Evolutionary conservation across 768 basidiomycete species (phyloP), one percentile per base, ranked within the genome.

Genomic region (Cyathus striatus): DNA sequence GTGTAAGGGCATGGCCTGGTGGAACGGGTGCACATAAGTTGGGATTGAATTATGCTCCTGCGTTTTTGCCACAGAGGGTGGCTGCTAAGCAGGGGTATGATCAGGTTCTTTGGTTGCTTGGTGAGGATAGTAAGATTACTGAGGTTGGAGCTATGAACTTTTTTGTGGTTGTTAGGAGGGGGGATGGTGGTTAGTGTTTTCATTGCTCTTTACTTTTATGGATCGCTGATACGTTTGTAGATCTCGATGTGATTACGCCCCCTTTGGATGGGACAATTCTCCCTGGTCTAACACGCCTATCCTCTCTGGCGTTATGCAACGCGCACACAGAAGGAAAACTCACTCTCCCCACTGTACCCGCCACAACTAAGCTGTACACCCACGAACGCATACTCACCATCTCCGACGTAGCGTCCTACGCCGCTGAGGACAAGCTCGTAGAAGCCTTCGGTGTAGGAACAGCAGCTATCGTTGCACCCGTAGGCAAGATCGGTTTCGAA

Each of bases 281-380:
- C 2, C 90, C 91, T 2, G 90, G 92, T n/a, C 76, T 96, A n/a
- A 94, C 90, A 0, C 80, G 92, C 30, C 79, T 78, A 42, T 89
- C 87, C 16, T 77, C 81, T 30, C 70, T 95, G 27, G 53, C 61
- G 9, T 80, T 96, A 41, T 69, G 76, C 2, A 65, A 76, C 17
- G 78, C 73, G 0, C 89, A 90, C 58, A 69, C 65, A 1, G 60
- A 69, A 0, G 75, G 76, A 1, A 62, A 49, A 18, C 57, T 70
- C 44, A 52, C 53, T 57, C 40, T 83, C 49, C 86, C 49, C 45
- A 51, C 55, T 34, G 50, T 73, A 72, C 38, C 71, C 16, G 30
- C 56, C 36, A 42, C 55, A 3, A 43, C 60, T 22, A 64, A 63
- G 4, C 43, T 80, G 12, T 48, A 72, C 49, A 62, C 79, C 0